Percentiles rank a stretch among this genome's conserved stretches.
Evolutionary conservation across 768 basidiomycete species (phyloP).

Genomic region (Lactarius hengduanensis): DNA sequence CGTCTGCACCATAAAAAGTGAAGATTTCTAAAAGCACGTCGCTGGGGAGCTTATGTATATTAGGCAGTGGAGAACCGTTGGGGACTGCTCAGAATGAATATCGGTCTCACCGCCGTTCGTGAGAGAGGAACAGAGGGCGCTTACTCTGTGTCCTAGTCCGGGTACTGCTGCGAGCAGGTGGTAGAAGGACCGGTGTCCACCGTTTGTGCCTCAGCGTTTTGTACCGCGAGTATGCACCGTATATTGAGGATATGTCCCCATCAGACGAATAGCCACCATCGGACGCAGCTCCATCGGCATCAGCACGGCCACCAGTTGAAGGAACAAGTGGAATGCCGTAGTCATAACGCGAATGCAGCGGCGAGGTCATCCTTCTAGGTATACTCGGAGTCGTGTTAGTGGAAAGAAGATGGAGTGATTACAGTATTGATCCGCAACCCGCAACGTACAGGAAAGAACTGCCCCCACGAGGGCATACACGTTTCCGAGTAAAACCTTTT

Average conservation of each 20-base stretch:
- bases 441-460: not conserved
- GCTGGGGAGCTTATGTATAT: not conserved
- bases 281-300: not conserved
- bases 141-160: not conserved
- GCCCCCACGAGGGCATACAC: not conserved
- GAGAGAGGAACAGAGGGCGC: not conserved
- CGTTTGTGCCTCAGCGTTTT: not conserved
- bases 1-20: not conserved
- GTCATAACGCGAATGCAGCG: not conserved
- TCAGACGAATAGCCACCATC: conserved; percentile 4
- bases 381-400: not conserved
- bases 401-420: not conserved
- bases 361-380: not conserved
- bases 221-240: not conserved
- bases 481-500: not conserved
- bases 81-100: not conserved
- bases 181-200: no score
- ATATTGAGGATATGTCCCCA: not conserved
- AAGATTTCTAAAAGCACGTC: conserved; percentile 3
- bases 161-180: not conserved
- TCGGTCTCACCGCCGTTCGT: not conserved
- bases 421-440: not conserved
- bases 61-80: not conserved
- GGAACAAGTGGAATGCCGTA: not conserved
- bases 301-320: not conserved